These are phyloP conservation scores for Rutidosis leptorrhynchoides DNA, from an alignment of 129 eudicot genomes.

Conservation along the genomic window DNA sequence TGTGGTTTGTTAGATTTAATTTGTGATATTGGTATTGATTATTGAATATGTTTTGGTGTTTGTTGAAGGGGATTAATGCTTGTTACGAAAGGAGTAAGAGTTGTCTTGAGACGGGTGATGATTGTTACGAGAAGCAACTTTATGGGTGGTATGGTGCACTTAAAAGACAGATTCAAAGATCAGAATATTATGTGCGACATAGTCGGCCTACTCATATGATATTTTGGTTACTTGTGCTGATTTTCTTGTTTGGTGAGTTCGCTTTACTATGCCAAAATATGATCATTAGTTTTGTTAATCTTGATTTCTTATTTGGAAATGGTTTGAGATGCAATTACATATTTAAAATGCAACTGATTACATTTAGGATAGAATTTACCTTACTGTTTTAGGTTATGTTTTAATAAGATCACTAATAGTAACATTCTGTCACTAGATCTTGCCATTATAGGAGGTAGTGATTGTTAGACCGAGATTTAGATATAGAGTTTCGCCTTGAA, in stretches of 20 bases:
- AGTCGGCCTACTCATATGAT: conserved; percentile 63
- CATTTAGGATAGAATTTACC: neutral
- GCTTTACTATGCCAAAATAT: conserved; percentile 16
- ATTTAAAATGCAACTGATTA: neutral
- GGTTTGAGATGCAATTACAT: neutral
- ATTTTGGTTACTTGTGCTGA: conserved; percentile 44
- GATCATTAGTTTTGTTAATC: neutral
- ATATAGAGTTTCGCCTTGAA: neutral
- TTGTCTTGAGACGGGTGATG: conserved; percentile 66
- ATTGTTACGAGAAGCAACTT: conserved; percentile 69
- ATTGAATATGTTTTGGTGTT: neutral
- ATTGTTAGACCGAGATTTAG: neutral
- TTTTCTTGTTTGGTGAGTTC: conserved; percentile 71
- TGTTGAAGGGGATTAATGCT: conserved; percentile 42
- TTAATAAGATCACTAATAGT: neutral
- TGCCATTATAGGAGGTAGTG: neutral
- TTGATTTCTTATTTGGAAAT: neutral
- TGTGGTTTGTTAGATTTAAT: neutral
- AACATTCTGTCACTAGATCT: neutral
- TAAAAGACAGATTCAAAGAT: conserved; percentile 80
- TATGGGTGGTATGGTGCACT: conserved; percentile 84
- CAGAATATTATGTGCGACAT: conserved; percentile 80
- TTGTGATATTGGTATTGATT: conserved; percentile 18
- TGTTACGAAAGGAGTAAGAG: conserved; percentile 73
- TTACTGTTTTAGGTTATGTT: neutral